These are phyloP conservation scores for Phlyctochytrium arcticum DNA, from an alignment of 192 early-diverging fungal species.

Conservation along the genomic window DNA sequence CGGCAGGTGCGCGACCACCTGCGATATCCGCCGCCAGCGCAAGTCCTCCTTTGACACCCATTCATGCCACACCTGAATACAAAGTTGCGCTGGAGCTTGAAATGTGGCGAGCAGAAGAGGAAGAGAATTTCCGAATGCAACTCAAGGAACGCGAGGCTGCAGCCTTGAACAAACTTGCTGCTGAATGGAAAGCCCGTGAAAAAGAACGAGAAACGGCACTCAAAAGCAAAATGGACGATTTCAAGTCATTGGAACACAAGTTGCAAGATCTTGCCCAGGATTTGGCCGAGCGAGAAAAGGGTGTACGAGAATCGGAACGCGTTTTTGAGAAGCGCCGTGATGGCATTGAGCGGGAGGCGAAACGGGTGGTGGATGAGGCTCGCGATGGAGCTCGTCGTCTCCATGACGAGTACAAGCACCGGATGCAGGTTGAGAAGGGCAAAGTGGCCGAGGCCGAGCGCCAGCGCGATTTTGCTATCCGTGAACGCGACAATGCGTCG, in stretches of 20 bases:
- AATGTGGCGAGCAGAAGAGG: constrained; percentile 43
- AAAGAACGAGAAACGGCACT: constrained; percentile 25
- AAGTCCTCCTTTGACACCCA: constrained; percentile 9
- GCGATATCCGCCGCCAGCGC: not conserved
- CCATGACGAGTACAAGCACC: constrained; percentile 35
- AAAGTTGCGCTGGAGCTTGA: constrained; percentile 46
- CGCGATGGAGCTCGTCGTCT: constrained; percentile 26
- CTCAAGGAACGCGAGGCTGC: constrained; percentile 28
- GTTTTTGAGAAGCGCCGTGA: not conserved
- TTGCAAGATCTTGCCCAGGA: constrained; percentile 18
- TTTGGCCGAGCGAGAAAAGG: constrained; percentile 30
- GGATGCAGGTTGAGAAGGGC: constrained; percentile 27
- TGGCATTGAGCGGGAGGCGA: constrained; percentile 19
- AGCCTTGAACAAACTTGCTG: constrained; percentile 27
- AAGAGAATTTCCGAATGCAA: constrained; percentile 35
- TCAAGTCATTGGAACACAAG: constrained; percentile 24
- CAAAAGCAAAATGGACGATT: constrained; percentile 14
- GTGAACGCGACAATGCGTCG: constrained; percentile 9
- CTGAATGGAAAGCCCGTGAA: constrained; percentile 35
- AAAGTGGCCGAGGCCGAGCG: constrained; percentile 27
- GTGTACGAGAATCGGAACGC: constrained; percentile 15
- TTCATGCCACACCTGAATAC: constrained; percentile 44
- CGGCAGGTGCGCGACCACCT: not conserved
- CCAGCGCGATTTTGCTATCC: constrained; percentile 11
- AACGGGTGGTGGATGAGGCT: constrained; percentile 16